A percentile compares a stretch with the other conserved stretches of the same genome.
These are phyloP conservation scores for Wickerhamomyces rabaulensis DNA, from an alignment of 805 yeast genomes.

Conservation along the genomic window DNA sequence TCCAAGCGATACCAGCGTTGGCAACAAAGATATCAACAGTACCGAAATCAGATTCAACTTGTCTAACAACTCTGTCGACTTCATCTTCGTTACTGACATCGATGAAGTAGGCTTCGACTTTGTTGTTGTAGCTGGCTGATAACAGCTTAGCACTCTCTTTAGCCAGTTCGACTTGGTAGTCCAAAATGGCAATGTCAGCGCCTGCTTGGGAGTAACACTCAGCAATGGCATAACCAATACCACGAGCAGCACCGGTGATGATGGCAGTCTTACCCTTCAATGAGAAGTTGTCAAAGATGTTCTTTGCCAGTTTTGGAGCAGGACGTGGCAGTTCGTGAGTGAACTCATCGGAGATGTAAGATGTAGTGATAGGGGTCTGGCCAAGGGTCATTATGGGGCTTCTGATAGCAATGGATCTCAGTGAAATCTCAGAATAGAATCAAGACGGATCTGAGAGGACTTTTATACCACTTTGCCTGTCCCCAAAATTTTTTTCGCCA, in stretches of 20 bases:
- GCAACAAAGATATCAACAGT: constrained; percentile 80
- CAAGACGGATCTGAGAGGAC: not conserved
- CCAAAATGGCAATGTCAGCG: constrained; percentile 60
- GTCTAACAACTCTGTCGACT: constrained; percentile 23
- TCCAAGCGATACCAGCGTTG: constrained; percentile 88
- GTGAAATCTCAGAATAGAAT: too few species aligned
- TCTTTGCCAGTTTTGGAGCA: constrained; percentile 44
- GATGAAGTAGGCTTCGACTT: constrained; percentile 46
- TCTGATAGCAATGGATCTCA: too few species aligned
- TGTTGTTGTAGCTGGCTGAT: constrained; percentile 53
- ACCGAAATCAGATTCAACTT: constrained; percentile 58
- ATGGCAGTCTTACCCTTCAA: constrained; percentile 80
- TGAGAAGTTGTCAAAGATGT: constrained; percentile 65
- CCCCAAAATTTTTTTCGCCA: not conserved
- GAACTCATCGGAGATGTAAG: constrained; percentile 22
- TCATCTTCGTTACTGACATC: constrained; percentile 24
- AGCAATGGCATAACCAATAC: constrained; percentile 79
- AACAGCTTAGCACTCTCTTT: constrained; percentile 55
- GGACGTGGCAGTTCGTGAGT: constrained; percentile 42
- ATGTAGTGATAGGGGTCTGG: constrained; percentile 3
- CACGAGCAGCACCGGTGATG: constrained; percentile 81
- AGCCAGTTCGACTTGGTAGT: constrained; percentile 29
- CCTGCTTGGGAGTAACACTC: constrained; percentile 85
- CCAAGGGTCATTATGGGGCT: constrained; percentile 3
- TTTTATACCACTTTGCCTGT: too few species aligned